Base-by-base conservation (phyloP, 2,329 filamentous ascomycete species). In the Geoglossum cookeanum region DNA sequence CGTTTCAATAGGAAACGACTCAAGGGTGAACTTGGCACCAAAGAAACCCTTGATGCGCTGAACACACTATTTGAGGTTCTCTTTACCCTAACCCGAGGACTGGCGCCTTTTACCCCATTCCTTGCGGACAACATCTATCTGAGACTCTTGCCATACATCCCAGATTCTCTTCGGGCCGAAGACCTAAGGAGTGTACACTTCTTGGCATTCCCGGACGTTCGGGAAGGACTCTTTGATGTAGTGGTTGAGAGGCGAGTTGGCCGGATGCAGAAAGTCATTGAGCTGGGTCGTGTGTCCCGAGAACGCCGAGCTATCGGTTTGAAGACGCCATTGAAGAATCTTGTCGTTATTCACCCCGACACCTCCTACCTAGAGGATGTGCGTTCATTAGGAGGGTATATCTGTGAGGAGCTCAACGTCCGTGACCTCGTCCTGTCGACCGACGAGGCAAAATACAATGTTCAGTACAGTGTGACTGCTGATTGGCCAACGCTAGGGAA, bases 401-500 rank as follows among this genome's bases (percentile, higher is more conserved):
- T 98, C 62, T 80, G 79, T 9, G 90, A 96, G 66, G 92, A 97
- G 71, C 76, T 97, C 55, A 98, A 97, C 66, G 78, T 98, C 54
- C 81, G 85, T 61, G 87, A 95, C 60, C 74, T 97, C 32, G 75
- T 95, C 9, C 76, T 96, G 56, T 88, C 87, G 2, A 83, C 80
- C 6, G 89, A 97, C 61, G 92, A 97, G 71, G 84, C 81, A 57
- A 87, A 85, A 68, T 96, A 96, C 73, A 87, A 89, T 57, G 89
- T 98, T 51, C 84, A 92, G 67, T 94, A 96, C 72, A 88, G 85
- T 60, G 87, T 91, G 15, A 81, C 79, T 44, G 90, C 89, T 6
- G 92, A 98, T 70, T 96, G 92, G 85, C 89, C 92, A 13, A 85
- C 87, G 1, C 77, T 98, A 15, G 92, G 92, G 62, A 95, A 95